Conservation (phyloP, 129 eudicot species). For the Pseudognaphalium luteoalbum region DNA sequence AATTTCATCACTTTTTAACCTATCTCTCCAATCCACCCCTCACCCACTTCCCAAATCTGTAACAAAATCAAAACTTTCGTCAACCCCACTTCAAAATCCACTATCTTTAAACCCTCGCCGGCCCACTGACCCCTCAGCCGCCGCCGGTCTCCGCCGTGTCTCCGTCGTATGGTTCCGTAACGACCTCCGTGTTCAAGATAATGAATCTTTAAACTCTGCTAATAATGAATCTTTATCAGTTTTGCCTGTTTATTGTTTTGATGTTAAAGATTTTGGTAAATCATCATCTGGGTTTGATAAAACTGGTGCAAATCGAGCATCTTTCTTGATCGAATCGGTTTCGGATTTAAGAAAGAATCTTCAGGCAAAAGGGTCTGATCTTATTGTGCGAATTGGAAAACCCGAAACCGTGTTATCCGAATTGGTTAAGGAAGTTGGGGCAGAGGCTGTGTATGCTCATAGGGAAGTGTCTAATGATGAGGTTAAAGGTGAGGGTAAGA, state of each 20-base stretch:
- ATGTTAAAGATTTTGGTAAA: slow-evolving; percentile 74
- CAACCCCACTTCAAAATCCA: slow-evolving; percentile 66
- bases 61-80: slow-evolving; percentile 55
- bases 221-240: slow-evolving; percentile 73
- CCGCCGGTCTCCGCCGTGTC: slow-evolving; percentile 65
- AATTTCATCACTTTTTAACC: slow-evolving; percentile 52
- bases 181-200: slow-evolving; percentile 87
- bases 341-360: slow-evolving; percentile 64
- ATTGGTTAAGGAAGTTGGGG: slow-evolving; percentile 78
- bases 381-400: slow-evolving; percentile 72
- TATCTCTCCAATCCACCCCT: slow-evolving; percentile 37
- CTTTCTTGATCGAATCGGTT: slow-evolving; percentile 74
- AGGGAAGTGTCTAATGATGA: slow-evolving; percentile 86
- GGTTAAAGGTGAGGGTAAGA: slow-evolving; percentile 74
- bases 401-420: slow-evolving; percentile 76
- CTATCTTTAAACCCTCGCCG: slow-evolving; percentile 64
- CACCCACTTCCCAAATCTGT: slow-evolving; percentile 34
- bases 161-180: slow-evolving; percentile 90
- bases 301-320: slow-evolving; percentile 81
- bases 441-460: slow-evolving; percentile 74
- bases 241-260: slow-evolving; percentile 82
- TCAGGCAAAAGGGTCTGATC: slow-evolving; percentile 78
- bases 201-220: slow-evolving; percentile 69
- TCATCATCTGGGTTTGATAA: slow-evolving; percentile 84
- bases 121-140: slow-evolving; percentile 74